Conservation (phyloP, 208 protist genomes). For the Crithidia fasciculata region DNA sequence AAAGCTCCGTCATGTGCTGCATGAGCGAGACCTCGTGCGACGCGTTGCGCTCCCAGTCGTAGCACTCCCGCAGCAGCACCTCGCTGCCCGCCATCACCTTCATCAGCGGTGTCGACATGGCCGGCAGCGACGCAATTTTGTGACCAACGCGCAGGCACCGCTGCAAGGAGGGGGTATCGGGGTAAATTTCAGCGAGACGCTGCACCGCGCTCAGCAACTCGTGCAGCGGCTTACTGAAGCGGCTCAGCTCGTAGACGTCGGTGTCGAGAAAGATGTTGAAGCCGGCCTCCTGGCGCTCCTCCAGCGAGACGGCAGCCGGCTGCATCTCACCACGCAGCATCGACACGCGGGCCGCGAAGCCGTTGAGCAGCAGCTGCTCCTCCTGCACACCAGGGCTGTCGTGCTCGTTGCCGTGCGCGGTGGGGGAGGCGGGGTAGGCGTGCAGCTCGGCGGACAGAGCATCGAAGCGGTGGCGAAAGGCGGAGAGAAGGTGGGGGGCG, state of each 20-base stretch:
- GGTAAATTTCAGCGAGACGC: conserved; percentile 82
- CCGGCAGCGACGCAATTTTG: conserved; percentile 88
- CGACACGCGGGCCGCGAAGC: conserved; percentile 70
- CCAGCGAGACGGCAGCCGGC: conserved; percentile 34
- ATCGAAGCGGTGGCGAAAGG: conserved; percentile 78
- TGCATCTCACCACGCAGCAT: conserved; percentile 48
- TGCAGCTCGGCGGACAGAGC: conserved; percentile 63
- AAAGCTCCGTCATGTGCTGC: conserved; percentile 88
- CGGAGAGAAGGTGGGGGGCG: conserved; percentile 25
- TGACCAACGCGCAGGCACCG: conserved; percentile 78
- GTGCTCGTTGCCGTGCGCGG: not conserved
- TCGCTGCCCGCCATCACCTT: conserved; percentile 95
- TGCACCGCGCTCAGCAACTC: conserved; percentile 63
- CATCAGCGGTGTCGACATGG: conserved; percentile 90
- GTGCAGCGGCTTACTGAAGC: conserved; percentile 71
- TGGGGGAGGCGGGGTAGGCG: conserved; percentile 15
- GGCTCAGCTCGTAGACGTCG: conserved; percentile 80
- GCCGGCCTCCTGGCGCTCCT: conserved; percentile 50
- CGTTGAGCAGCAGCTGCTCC: conserved; percentile 78
- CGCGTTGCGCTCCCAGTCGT: conserved; percentile 97
- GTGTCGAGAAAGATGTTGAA: conserved; percentile 94
- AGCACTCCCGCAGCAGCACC: conserved; percentile 92
- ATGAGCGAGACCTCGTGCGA: conserved; percentile 90
- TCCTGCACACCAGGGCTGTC: conserved; percentile 18
- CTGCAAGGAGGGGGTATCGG: conserved; percentile 92